Evolutionary conservation across 2,329 filamentous ascomycete genomes (phyloP).

Genomic region (Tricladium varicosporioides): DNA sequence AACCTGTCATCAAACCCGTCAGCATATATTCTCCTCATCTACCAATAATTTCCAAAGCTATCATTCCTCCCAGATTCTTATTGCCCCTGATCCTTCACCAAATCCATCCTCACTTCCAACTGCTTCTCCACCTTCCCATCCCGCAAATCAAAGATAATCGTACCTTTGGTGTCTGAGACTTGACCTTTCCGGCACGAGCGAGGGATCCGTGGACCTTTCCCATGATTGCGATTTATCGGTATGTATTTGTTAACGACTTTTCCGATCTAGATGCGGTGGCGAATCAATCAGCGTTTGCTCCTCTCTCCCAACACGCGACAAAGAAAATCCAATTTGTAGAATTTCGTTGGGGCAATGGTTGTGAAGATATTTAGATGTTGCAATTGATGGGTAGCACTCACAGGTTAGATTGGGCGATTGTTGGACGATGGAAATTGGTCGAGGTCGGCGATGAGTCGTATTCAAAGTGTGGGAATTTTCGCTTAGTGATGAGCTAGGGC

Average conservation of each 20-base stretch:
- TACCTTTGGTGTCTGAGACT: conserved; percentile 93
- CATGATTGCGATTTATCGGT: conserved; percentile 59
- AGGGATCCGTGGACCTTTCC: conserved; percentile 94
- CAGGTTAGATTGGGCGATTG: conserved; percentile 15
- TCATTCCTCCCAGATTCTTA: neutral
- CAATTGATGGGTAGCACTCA: conserved; percentile 12
- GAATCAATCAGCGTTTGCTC: conserved; percentile 8
- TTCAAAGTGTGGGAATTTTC: conserved; percentile 7
- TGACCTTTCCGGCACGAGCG: conserved; percentile 96
- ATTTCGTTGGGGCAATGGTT: neutral
- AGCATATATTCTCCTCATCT: conserved; percentile 14
- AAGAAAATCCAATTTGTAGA: neutral
- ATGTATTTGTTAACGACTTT: conserved; percentile 16
- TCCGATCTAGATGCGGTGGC: conserved; percentile 29
- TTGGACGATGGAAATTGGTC: conserved; percentile 6
- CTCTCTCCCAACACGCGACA: neutral
- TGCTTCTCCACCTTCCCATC: conserved; percentile 1
- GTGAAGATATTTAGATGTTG: neutral
- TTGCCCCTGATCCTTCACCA: neutral
- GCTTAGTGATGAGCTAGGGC: conserved; percentile 7
- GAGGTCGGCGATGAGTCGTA: conserved; percentile 14
- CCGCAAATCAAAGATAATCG: conserved; percentile 36
- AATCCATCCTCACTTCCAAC: conserved; percentile 1
- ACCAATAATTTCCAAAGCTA: no score
- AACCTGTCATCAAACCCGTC: conserved; percentile 53